phyloP scores from a whole-genome alignment of 2,329 filamentous ascomycete species.

The Diplodia scrobiculata region DNA sequence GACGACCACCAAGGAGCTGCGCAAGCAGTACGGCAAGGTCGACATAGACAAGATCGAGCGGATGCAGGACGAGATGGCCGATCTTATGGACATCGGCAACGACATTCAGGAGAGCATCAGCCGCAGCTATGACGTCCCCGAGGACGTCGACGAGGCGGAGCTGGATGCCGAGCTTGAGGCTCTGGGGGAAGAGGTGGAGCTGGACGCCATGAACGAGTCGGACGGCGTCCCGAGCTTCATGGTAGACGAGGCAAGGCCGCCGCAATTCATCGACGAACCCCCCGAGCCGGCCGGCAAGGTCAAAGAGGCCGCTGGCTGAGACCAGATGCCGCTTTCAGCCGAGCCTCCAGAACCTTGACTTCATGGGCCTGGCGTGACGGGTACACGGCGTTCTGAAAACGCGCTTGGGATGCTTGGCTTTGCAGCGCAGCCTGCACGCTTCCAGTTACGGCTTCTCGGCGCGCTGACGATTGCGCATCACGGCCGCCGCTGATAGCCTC shows the following conservation, averaged over 20 bases:
- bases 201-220: slow-evolving; percentile 67
- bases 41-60: slow-evolving; percentile 97
- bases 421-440: slow-evolving; percentile 8
- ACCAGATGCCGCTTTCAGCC: not conserved
- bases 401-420: slow-evolving; percentile 28
- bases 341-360: not conserved
- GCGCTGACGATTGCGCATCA: slow-evolving; percentile 20
- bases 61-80: slow-evolving; percentile 98
- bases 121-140: slow-evolving; percentile 88
- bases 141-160: slow-evolving; percentile 96
- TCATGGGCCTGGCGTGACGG: slow-evolving; percentile 27
- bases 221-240: slow-evolving; percentile 78
- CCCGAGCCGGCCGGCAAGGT: slow-evolving; percentile 71
- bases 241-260: slow-evolving; percentile 79
- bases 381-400: slow-evolving; percentile 25
- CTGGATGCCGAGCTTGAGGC: slow-evolving; percentile 95
- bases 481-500: not conserved
- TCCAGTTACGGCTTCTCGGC: slow-evolving; percentile 18
- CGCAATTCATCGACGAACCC: slow-evolving; percentile 89
- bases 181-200: slow-evolving; percentile 87
- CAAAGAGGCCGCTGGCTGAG: slow-evolving; percentile 71
- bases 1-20: slow-evolving; percentile 89
- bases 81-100: slow-evolving; percentile 95
- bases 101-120: slow-evolving; percentile 96
- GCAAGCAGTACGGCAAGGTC: slow-evolving; percentile 94